These are phyloP conservation scores for Lojkania enalia DNA, from an alignment of 2,329 filamentous ascomycete genomes.

Conservation along the genomic window DNA sequence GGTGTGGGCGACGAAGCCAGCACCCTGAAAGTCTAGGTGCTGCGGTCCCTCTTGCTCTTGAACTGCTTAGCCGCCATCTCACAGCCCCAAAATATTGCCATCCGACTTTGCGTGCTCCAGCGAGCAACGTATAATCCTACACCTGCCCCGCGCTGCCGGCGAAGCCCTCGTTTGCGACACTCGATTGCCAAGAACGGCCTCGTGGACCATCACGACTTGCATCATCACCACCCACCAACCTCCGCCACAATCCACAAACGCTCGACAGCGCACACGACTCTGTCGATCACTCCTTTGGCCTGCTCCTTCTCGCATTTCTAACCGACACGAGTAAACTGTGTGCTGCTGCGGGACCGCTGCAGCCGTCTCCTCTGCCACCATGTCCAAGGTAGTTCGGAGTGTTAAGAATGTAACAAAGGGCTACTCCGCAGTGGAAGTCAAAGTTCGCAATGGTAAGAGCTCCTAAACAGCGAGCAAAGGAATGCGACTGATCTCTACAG, in stretches of 20 bases:
- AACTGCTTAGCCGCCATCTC: slow-evolving; percentile 18
- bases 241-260: slow-evolving; percentile 14
- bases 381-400: slow-evolving; percentile 97
- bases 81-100: slow-evolving; percentile 15
- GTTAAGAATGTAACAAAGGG: slow-evolving; percentile 99
- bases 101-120: not conserved
- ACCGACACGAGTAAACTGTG: not conserved
- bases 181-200: slow-evolving; percentile 16
- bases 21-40: not conserved
- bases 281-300: not conserved
- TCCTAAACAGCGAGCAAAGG: slow-evolving; percentile 2
- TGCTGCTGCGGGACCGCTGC: slow-evolving; percentile 9
- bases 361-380: slow-evolving; percentile 49
- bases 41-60: slow-evolving; percentile 3
- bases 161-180: slow-evolving; percentile 8
- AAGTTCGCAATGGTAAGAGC: slow-evolving; percentile 62
- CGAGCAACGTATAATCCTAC: not conserved
- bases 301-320: not conserved
- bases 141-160: not conserved
- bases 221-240: slow-evolving; percentile 24
- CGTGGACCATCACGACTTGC: slow-evolving; percentile 21
- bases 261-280: slow-evolving; percentile 2
- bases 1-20: slow-evolving; percentile 19
- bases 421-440: slow-evolving; percentile 94
- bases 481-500: slow-evolving; percentile 54